Base-by-base conservation (phyloP, 1,284 basidiomycete genomes). In the Ustilago tritici region DNA sequence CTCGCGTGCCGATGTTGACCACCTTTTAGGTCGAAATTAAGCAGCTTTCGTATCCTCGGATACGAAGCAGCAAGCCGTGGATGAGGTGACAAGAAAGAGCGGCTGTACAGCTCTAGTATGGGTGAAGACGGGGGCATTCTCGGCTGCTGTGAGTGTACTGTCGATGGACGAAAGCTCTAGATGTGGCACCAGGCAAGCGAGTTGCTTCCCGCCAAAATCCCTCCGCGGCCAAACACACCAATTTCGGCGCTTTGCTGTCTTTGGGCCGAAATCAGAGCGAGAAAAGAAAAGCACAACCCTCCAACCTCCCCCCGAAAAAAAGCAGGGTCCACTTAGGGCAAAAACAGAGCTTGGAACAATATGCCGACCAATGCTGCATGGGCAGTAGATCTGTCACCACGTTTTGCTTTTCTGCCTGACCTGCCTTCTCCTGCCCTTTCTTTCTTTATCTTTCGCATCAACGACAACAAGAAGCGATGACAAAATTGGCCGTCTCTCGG, bases 401-500 rank as follows among this genome's bases (percentile, higher is more conserved):
- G 47, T 56, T 41, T 32, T 50, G 49, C 28, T 28, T 28, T 28
- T 28, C 3, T 28, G 23, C 23, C 23, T 23, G 23, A 23, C 8
- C 28, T 31, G 49, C 28, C 23, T 23, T 23, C 23, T 23, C 23
- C 49, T 34, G 23, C 7, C 19, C 28, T 41, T 32, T 43, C 7
- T 56, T 56, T 35, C n/a, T n/a, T 19, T 17, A 10, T 19, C 52
- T n/a, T 34, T 34, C 32, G 14, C 34, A 17, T 28, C 23, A 28
- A 28, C 23, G 3, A 28, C 34, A n/a, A 49, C 57, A 47, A 15
- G 6, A 17, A 40, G 19, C 19, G 38, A 63, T 64, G 67, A 70
- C 67, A 63, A 47, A 64, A 60, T 70, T 64, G 56, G 47, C 57
- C 46, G 46, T 41, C 55, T 41, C 55, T 64, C 61, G 61, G 60